Evolutionary conservation across 768 basidiomycete species (phyloP), one percentile per base, ranked within the genome.

Genomic region (Phaeolepiota aurea): DNA sequence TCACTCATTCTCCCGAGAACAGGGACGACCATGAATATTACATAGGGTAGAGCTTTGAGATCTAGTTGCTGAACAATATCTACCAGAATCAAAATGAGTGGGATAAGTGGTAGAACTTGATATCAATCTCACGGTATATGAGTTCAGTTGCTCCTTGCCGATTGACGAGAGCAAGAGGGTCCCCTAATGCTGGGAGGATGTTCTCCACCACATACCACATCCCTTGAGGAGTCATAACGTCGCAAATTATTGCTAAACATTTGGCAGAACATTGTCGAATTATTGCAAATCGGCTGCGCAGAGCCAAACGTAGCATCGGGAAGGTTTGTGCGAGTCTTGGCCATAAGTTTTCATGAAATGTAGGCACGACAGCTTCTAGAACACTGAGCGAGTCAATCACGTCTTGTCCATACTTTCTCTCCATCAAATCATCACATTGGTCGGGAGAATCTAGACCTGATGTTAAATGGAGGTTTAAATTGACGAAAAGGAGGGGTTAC

Each of bases 1-100:
- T 99, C 96, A 51, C 91, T 97, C 96, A 98, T 99, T 23, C 96
- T 75, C 5, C 96, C 96, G 5, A 99, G 78, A 3, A 98, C 79
- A 0, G 96, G 96, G 0, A 98, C 93, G 21, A 99, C 79, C 62
- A 99, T 70, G 64, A 99, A 98, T 45, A 98, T 86, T 5, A 98
- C 85, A 54, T 98, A 99, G 9, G 96, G 94, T 32, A 99, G 67
- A 4, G 92, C 86, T 57, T 92, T 93, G 62, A 96, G 79, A 50
- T 98, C 92, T 37, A 99, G 76, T 45, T 76, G 75, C 48, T 91
- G 85, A 20, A 98, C 85, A 48, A 98, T 82, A 56, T 94, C 94
- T 98, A 52, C 28, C 40, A 32, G 40, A 30, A 45, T 14, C 14
- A 21, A 20, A 13, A 34, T 37, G 22, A 36, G 35, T 41, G 21